phyloP scores from a whole-genome alignment of 352 stramenopile species.

The Phytopythium delawarense region DNA sequence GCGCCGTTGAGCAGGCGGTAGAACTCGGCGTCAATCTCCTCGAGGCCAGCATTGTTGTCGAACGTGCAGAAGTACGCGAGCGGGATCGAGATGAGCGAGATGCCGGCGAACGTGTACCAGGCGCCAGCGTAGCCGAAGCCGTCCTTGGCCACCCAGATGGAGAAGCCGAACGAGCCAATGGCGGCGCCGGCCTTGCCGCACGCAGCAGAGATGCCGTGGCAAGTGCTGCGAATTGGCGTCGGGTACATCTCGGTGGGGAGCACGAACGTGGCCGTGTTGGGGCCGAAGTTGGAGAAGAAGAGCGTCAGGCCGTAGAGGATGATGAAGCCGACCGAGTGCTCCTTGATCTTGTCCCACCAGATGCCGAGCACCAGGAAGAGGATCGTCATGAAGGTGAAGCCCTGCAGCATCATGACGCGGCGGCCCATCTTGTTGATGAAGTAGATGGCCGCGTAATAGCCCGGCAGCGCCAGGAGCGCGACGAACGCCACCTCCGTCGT shows the following conservation, averaged over 20 bases:
- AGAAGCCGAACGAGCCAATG: slow-evolving; percentile 63
- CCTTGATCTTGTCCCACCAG: slow-evolving; percentile 31
- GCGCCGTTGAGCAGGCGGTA: slow-evolving; percentile 6
- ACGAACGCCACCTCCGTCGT: slow-evolving; percentile 39
- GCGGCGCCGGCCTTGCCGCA: slow-evolving; percentile 83
- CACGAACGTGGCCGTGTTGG: slow-evolving; percentile 86
- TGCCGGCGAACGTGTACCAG: slow-evolving; percentile 58
- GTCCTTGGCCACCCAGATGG: slow-evolving; percentile 30
- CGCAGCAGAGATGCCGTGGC: slow-evolving; percentile 69
- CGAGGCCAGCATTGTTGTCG: slow-evolving; percentile 15
- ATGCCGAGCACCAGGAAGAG: slow-evolving; percentile 22
- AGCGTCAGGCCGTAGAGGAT: slow-evolving; percentile 49
- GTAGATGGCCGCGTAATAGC: slow-evolving; percentile 59
- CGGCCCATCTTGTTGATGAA: slow-evolving; percentile 55
- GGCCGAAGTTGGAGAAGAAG: slow-evolving; percentile 57
- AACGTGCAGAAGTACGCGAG: slow-evolving; percentile 19
- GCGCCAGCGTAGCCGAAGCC: slow-evolving; percentile 11
- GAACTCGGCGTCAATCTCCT: slow-evolving; percentile 21
- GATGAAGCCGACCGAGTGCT: slow-evolving; percentile 31
- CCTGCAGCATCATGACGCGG: slow-evolving; percentile 47
- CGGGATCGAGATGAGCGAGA: slow-evolving; percentile 45
- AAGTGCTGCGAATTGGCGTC: slow-evolving; percentile 82
- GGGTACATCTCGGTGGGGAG: slow-evolving; percentile 86
- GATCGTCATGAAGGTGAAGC: slow-evolving; percentile 39
- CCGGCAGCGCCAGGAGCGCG: slow-evolving; percentile 36